Percentiles rank a stretch among this genome's conserved stretches.
These are phyloP conservation scores for Neonectria faginata DNA, from an alignment of 2,329 filamentous ascomycete genomes.

Conservation along the genomic window DNA sequence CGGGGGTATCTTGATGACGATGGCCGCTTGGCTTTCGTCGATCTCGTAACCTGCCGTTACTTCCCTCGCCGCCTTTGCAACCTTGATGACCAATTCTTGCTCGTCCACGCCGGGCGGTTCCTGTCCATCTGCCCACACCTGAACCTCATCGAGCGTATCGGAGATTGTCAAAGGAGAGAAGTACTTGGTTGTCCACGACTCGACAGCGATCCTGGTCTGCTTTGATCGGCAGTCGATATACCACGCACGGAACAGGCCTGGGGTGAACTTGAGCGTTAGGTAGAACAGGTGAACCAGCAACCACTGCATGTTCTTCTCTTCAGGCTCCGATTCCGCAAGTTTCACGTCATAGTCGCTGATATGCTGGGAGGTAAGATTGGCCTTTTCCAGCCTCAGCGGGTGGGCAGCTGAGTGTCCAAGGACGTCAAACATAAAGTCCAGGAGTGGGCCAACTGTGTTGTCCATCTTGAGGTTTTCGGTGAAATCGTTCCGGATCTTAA, in stretches of 20 bases:
- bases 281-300: conserved; percentile 90
- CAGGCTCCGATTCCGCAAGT: conserved; percentile 66
- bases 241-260: conserved; percentile 85
- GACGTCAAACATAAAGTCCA: conserved; percentile 86
- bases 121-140: conserved; percentile 71
- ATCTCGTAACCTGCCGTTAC: conserved; percentile 87
- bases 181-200: conserved; percentile 86
- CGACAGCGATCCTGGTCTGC: conserved; percentile 82
- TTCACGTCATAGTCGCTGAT: conserved; percentile 67
- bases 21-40: conserved; percentile 86
- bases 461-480: conserved; percentile 81
- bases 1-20: conserved; percentile 82
- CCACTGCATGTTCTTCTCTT: conserved; percentile 83
- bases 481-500: conserved; percentile 86
- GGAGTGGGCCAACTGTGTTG: conserved; percentile 73
- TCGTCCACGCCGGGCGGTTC: conserved; percentile 63
- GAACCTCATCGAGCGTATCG: conserved; percentile 74
- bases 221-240: conserved; percentile 84
- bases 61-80: conserved; percentile 78
- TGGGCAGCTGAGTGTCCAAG: conserved; percentile 82
- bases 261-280: conserved; percentile 79
- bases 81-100: conserved; percentile 73
- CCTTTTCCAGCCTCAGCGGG: conserved; percentile 79
- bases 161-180: conserved; percentile 79
- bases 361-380: conserved; percentile 68